A percentile compares a stretch with the other conserved stretches of the same genome.
Conservation (phyloP, 805 yeast genomes). For the Yarrowia sp. region DNA sequence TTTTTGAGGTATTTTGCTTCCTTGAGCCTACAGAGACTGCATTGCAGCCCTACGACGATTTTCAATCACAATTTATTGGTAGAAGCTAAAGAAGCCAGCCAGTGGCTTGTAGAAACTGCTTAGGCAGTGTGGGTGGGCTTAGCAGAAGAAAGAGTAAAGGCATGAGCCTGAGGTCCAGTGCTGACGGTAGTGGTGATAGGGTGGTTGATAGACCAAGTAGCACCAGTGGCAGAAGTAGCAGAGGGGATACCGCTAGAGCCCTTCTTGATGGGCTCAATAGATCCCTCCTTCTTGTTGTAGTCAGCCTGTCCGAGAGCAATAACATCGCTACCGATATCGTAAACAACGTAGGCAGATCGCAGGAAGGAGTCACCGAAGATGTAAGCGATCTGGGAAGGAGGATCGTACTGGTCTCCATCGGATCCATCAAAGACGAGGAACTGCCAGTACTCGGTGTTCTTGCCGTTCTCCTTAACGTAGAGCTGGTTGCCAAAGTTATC, state of each 20-base stretch:
- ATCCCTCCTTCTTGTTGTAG: conserved; percentile 25
- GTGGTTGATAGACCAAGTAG: not conserved
- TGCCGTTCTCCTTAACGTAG: not conserved
- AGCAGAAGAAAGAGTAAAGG: not conserved
- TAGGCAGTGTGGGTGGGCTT: not conserved
- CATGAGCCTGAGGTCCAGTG: not conserved
- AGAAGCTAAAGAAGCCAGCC: not conserved
- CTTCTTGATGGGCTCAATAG: not conserved
- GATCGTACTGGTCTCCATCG: not conserved
- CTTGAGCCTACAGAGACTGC: no score
- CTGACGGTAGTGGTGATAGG: not conserved
- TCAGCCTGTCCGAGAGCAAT: conserved; percentile 57
- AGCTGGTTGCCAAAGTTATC: not conserved
- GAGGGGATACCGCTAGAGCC: not conserved
- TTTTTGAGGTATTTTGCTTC: no score
- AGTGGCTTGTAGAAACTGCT: not conserved
- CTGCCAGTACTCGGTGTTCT: not conserved
- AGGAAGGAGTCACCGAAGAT: conserved; percentile 62
- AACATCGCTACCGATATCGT: conserved; percentile 55
- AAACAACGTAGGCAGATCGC: conserved; percentile 61
- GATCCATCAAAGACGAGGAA: not conserved
- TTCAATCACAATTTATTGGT: not conserved
- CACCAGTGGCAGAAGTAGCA: not conserved
- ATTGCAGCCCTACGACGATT: no score
- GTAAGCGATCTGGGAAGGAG: not conserved